Base-by-base conservation (phyloP, 768 basidiomycete species). In the Xerocomellus amylosporus region DNA sequence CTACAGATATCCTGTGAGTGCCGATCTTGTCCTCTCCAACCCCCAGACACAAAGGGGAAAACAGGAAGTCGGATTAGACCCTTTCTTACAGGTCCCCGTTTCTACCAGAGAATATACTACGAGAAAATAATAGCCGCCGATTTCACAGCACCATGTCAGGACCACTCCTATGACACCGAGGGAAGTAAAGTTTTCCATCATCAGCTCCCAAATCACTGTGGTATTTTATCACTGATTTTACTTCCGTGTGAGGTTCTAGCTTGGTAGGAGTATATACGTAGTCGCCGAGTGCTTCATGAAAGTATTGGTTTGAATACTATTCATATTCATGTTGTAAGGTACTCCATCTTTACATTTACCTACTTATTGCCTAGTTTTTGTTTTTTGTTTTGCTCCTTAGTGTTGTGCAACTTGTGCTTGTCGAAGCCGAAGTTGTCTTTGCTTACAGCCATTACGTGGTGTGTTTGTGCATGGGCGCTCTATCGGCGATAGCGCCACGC, bases 381-480 rank as follows among this genome's bases (percentile, higher is more conserved):
- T 24, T n/a, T 36, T 30, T 24, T 3, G 1, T 28, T 28, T 28
- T 28, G 28, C 28, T 28, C 24, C 4, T 24, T 24, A 24, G 24
- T 28, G 8, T 28, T 28, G 28, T 26, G 26, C n/a, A n/a, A n/a
- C n/a, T n/a, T n/a, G 24, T 15, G 20, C 20, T 20, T 15, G 19
- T 17, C 24, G 24, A 24, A 24, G 24, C n/a, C n/a, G n/a, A n/a
- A n/a, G 6, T 51, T 26, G 10, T 28, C n/a, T 12, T 46, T 15
- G 26, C 31, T 1, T 17, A 26, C 24, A 10, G 8, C 8, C 8
- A 8, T 53, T 46, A 40, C 52, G 53, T 62, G 43, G 24, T 14
- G 20, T 43, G 36, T 54, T 54, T 58, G 40, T 46, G 3, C 20
- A 44, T 4, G 52, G 43, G 64, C 63, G 63, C 61, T 46, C 14